Evolutionary conservation across 2,329 filamentous ascomycete genomes (phyloP).

Genomic region (Elsinoe australis): DNA sequence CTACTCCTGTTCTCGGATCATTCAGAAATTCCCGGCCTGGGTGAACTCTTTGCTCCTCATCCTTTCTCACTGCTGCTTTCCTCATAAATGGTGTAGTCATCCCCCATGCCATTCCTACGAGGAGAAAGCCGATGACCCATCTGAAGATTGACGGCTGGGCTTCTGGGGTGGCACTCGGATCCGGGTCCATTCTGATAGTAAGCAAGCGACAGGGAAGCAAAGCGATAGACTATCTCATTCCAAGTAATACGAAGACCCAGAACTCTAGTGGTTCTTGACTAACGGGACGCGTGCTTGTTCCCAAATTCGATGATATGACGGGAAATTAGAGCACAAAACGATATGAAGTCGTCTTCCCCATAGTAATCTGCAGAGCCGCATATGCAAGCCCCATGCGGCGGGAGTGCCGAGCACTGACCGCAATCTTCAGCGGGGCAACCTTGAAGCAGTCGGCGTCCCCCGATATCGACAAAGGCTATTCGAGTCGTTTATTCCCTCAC

Average conservation of each 20-base stretch:
- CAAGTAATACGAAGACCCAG: not conserved
- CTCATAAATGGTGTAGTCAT: conserved; percentile 87
- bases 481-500: conserved; percentile 13
- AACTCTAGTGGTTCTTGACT: too few species aligned
- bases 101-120: conserved; percentile 89
- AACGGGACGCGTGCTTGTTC: too few species aligned
- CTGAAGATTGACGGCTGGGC: conserved; percentile 52
- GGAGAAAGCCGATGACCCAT: conserved; percentile 80
- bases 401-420: too few species aligned
- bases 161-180: conserved; percentile 21
- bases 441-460: not conserved
- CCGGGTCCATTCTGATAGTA: conserved; percentile 26
- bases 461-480: conserved; percentile 11
- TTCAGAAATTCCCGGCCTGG: conserved; percentile 38
- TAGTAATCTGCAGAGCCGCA: conserved; percentile 6
- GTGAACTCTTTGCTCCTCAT: conserved; percentile 41
- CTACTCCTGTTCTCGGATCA: conserved; percentile 43
- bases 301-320: too few species aligned
- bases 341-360: not conserved
- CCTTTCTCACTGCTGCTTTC: conserved; percentile 60
- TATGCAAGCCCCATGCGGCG: not conserved
- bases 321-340: too few species aligned
- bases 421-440: conserved; percentile 7
- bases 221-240: too few species aligned
- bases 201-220: too few species aligned